These are phyloP conservation scores for Symbiotaphrina buchneri DNA, from an alignment of 495 filamentous ascomycete genomes.

Conservation along the genomic window DNA sequence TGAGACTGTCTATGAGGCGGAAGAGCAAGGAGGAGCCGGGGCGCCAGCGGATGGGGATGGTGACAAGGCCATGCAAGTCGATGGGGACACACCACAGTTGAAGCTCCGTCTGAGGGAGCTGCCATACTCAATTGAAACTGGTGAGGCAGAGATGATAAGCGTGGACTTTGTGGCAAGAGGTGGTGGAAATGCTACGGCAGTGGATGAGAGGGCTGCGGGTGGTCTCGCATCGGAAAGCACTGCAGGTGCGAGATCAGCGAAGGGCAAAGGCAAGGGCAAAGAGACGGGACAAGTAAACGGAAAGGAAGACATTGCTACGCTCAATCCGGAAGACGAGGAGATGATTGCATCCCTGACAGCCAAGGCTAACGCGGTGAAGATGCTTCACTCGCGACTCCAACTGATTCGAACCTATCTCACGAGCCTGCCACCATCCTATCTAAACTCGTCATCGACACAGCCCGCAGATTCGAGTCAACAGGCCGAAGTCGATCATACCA, in stretches of 20 bases:
- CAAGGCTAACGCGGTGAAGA: constrained; percentile 78
- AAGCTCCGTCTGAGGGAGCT: constrained; percentile 62
- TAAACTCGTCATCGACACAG: constrained; percentile 13
- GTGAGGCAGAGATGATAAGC: constrained; percentile 92
- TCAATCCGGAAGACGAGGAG: constrained; percentile 67
- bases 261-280: constrained; percentile 13
- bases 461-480: constrained; percentile 6
- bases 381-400: constrained; percentile 64
- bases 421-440: constrained; percentile 40
- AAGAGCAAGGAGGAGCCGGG: constrained; percentile 22
- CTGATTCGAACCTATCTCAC: constrained; percentile 66
- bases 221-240: constrained; percentile 3
- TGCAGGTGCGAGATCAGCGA: constrained; percentile 10
- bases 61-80: constrained; percentile 49
- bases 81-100: constrained; percentile 18
- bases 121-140: constrained; percentile 73
- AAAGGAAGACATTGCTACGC: constrained; percentile 21
- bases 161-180: constrained; percentile 77
- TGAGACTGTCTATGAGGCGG: constrained; percentile 57
- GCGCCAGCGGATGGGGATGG: constrained; percentile 22
- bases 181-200: constrained; percentile 52
- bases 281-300: constrained; percentile 5
- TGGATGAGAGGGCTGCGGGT: constrained; percentile 13
- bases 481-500: constrained; percentile 19
- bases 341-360: constrained; percentile 53